Conservation (phyloP, 73 alveolate genomes). For the Diophrys appendiculata region DNA sequence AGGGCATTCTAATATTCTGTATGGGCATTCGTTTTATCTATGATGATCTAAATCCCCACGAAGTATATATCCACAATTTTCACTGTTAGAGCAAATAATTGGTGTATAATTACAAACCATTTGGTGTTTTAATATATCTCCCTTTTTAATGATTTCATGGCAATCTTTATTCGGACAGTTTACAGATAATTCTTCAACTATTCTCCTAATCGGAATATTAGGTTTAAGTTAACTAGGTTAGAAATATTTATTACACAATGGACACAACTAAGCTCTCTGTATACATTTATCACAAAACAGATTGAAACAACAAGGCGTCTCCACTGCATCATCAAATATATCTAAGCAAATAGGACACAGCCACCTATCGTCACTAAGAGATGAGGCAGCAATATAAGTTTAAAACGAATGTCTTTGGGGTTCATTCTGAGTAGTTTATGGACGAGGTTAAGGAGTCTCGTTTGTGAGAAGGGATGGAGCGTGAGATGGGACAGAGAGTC, state of each 20-base stretch:
- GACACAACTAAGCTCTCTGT: slow-evolving; percentile 42
- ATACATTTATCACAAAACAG: slow-evolving; percentile 73
- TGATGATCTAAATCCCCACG: slow-evolving; percentile 56
- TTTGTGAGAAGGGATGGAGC: no score
- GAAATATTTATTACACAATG: slow-evolving; percentile 55
- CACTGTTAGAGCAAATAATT: slow-evolving; percentile 53
- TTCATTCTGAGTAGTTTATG: neutral
- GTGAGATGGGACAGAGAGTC: no score
- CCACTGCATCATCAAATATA: slow-evolving; percentile 71
- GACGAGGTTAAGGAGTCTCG: neutral
- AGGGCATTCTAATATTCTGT: slow-evolving; percentile 53
- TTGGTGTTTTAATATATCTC: slow-evolving; percentile 52
- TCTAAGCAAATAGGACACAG: slow-evolving; percentile 76
- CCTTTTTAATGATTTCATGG: slow-evolving; percentile 48
- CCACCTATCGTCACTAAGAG: slow-evolving; percentile 75
- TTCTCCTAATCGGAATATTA: slow-evolving; percentile 69
- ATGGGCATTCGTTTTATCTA: slow-evolving; percentile 48
- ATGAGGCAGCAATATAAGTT: slow-evolving; percentile 60
- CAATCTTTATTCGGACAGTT: slow-evolving; percentile 56
- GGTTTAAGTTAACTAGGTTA: slow-evolving; percentile 46
- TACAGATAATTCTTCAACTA: slow-evolving; percentile 60
- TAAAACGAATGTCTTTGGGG: neutral
- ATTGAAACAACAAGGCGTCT: slow-evolving; percentile 78
- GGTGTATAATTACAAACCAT: slow-evolving; percentile 44
- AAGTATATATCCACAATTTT: slow-evolving; percentile 46